These are phyloP conservation scores for Ehretia macrophylla DNA, from an alignment of 257 asterid species.

Conservation along the genomic window DNA sequence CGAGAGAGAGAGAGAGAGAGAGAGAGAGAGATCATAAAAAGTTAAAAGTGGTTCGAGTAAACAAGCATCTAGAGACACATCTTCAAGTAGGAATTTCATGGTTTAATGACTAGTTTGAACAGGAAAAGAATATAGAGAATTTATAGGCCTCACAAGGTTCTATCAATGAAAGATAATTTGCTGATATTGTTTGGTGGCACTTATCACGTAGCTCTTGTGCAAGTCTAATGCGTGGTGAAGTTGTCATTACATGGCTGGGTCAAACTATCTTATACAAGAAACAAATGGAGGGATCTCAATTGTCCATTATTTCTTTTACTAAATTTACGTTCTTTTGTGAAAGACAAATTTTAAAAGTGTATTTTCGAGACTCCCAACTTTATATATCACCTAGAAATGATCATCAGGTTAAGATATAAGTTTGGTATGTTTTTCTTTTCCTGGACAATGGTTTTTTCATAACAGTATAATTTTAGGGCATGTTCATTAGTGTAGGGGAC, in stretches of 20 bases:
- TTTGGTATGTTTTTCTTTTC: no score
- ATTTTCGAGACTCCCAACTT: no score
- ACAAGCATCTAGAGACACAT: background rate
- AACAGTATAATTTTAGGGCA: no score
- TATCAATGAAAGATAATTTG: constrained; percentile 35
- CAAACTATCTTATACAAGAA: constrained; percentile 12
- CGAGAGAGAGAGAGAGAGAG: no score
- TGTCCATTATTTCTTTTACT: no score
- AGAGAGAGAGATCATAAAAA: constrained; percentile 14
- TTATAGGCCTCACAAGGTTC: constrained; percentile 49
- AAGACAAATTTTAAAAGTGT: no score
- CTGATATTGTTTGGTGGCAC: constrained; percentile 17
- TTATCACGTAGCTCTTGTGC: constrained; percentile 8
- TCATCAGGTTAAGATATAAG: no score
- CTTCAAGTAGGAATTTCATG: background rate
- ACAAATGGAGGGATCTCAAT: background rate
- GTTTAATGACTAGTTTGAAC: constrained; percentile 1
- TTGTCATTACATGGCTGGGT: constrained; percentile 14
- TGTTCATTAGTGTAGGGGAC: no score
- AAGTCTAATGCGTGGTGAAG: background rate
- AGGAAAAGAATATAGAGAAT: constrained; percentile 15
- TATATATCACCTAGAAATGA: no score
- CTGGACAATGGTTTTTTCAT: no score
- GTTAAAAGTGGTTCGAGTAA: constrained; percentile 36
- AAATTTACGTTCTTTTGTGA: no score